Base-by-base conservation (phyloP, 106 monocot species). In the Triglochin maritima region DNA sequence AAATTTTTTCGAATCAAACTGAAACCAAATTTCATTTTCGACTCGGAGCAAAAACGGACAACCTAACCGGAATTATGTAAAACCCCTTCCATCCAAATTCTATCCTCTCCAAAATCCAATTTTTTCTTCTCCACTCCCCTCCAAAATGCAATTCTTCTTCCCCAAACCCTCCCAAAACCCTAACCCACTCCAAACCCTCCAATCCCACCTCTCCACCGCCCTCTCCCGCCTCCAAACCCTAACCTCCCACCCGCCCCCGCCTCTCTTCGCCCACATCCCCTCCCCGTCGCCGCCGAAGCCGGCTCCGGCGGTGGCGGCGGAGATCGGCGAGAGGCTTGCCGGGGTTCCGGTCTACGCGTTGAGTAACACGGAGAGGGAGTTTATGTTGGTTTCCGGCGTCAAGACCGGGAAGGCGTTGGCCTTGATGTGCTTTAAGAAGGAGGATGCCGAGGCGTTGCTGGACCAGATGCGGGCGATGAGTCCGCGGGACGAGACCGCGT, bases 281-380 rank as follows among this genome's bases (percentile, higher is more conserved):
- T 47, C 46, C 13, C 63, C 63, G 63, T 4, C 43, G 3, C 48
- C 63, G n/a, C n/a, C 46, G 47, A 47, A 12, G 63, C 63, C 10
- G 14, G 63, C 44, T n/a, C 7, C 6, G 13, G 6, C 46, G 46
- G 14, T 11, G 63, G 46, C 6, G 47, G 65, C 12, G 50, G 17
- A 3, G 41, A 10, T 50, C 16, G 49, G 80, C 82, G 82, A 86
- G 78, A 74, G 88, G 64, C 77, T 98, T 7, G 81, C 83, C 15
- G 96, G 91, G 8, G 74, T 98, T 47, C 91, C 96, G 12, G 91
- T 98, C 0, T 91, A 98, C 69, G 82, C 86, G 46, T 85, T 98
- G 51, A 79, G 82, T 75, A 91, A 88, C 70, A 46, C 80, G 7
- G 80, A 71, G 6, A 82, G 81, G 62, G 88, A 88, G 81, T 86